phyloP scores from a whole-genome alignment of 139 green algal genomes.

The Chlamydomonas sp. region DNA sequence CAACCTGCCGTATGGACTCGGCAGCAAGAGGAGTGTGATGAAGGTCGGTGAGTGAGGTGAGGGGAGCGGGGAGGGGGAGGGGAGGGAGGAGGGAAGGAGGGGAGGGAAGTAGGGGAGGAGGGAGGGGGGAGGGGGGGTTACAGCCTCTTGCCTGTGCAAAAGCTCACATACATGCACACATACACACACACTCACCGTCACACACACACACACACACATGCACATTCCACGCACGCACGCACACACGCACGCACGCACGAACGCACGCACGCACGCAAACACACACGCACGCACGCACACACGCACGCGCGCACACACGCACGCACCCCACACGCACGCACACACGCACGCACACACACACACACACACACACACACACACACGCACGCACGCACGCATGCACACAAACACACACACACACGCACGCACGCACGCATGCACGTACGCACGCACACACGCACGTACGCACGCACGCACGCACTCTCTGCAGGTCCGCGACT shows the following conservation, averaged over 20 bases:
- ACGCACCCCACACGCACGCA: background rate
- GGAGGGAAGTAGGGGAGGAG: background rate
- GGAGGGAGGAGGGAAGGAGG: background rate
- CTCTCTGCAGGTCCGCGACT: conserved; percentile 79
- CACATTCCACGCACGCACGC: too few relatives aligned
- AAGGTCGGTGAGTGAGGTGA: conserved; percentile 55
- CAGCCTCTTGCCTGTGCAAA: background rate
- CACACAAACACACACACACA: background rate
- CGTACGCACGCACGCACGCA: background rate
- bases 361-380: conserved; percentile 8
- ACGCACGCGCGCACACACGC: conserved; percentile 2
- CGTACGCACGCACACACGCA: background rate
- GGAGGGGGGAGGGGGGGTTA: background rate
- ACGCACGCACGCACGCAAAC: too few relatives aligned
- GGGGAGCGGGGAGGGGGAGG: background rate
- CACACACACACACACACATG: too few relatives aligned
- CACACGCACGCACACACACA: conserved; percentile 1
- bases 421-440: too few relatives aligned
- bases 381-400: conserved; percentile 4
- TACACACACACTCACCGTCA: too few relatives aligned
- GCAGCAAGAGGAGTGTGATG: conserved; percentile 73
- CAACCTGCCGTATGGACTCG: conserved; percentile 92
- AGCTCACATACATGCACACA: background rate
- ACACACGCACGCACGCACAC: conserved; percentile 1
- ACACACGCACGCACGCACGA: too few relatives aligned